Evolutionary conservation across 306 rosid species (phyloP), one percentile per base, ranked within the genome.

Genomic region (Alnus rubra): DNA sequence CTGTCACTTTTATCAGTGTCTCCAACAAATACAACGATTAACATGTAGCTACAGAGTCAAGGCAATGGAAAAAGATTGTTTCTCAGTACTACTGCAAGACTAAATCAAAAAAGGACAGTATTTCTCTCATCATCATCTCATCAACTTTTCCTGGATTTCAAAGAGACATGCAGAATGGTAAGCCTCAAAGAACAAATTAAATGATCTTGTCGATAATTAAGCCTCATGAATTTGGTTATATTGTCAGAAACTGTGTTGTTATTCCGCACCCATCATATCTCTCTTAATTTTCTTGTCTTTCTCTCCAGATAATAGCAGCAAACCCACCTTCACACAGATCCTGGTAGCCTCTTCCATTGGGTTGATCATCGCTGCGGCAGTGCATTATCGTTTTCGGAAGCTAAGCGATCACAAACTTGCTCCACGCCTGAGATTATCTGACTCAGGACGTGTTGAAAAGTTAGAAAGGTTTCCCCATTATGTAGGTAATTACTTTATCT

Each of bases 381-480:
- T 94, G 88, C 93, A 84, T 79, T 88, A 79, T 80, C 93, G 82
- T 7, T 23, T 91, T 11, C 88, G 82, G 45, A 85, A 60, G 62
- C 70, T 69, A 5, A 84, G 87, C 71, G 83, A 84, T 88, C 82
- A 81, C 52, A 92, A 81, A 90, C 84, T 92, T 78, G 85, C 84
- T 1, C 98, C 98, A 11, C 88, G 86, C 69, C 44, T 88, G 14
- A 92, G 84, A 74, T 74, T 83, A 7, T 79, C 94, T 3, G 80
- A 82, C 47, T 74, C 87, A 8, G 79, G 84, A 14, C 86, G 87
- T 0, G 78, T 70, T 48, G 90, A 93, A 33, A 94, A 85, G 84
- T 90, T 89, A 12, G 98, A 94, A 80, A 88, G 93, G 81, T 92
- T 94, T 79, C 83, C 97, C 49, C 93, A 90, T 82, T 94, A 94